Percentiles rank a stretch among this genome's conserved stretches.
phyloP scores from a whole-genome alignment of 805 yeast species.

The Metschnikowia anglica region DNA sequence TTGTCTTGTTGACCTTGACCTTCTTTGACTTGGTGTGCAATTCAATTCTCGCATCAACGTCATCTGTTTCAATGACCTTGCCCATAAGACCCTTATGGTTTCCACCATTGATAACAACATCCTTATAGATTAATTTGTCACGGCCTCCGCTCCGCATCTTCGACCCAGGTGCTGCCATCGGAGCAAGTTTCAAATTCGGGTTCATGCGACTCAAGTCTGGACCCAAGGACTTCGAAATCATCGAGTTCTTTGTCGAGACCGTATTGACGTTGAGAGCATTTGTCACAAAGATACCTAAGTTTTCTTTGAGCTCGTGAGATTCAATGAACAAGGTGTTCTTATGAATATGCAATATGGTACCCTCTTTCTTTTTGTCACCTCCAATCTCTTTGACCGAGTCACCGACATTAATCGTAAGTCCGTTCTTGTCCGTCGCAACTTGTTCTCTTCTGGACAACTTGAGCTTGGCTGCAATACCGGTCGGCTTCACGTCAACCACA shows the following conservation, averaged over 20 bases:
- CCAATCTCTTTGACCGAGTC: conserved; percentile 84
- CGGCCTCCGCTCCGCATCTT: conserved; percentile 64
- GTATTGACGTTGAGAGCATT: conserved; percentile 76
- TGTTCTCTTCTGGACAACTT: conserved; percentile 64
- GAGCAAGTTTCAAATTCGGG: conserved; percentile 61
- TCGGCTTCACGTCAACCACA: conserved; percentile 65
- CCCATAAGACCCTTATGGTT: conserved; percentile 95
- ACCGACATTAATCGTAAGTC: conserved; percentile 82
- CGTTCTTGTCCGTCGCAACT: conserved; percentile 82
- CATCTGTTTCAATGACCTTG: conserved; percentile 90
- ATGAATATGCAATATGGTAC: conserved; percentile 82
- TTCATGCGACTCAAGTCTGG: conserved; percentile 84
- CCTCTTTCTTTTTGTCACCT: conserved; percentile 82
- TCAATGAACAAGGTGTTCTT: conserved; percentile 76
- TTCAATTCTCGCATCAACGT: conserved; percentile 87
- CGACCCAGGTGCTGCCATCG: conserved; percentile 46
- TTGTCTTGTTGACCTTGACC: conserved; percentile 77
- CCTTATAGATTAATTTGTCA: conserved; percentile 77
- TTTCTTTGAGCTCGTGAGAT: conserved; percentile 75
- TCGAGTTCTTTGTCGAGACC: conserved; percentile 77
- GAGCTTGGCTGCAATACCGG: conserved; percentile 78
- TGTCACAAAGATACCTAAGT: conserved; percentile 87
- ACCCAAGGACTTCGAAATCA: conserved; percentile 51
- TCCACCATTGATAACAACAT: conserved; percentile 84
- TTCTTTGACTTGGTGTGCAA: conserved; percentile 89